phyloP scores from a whole-genome alignment of 805 yeast genomes.

The Saccharomycopsis guyanensis region DNA sequence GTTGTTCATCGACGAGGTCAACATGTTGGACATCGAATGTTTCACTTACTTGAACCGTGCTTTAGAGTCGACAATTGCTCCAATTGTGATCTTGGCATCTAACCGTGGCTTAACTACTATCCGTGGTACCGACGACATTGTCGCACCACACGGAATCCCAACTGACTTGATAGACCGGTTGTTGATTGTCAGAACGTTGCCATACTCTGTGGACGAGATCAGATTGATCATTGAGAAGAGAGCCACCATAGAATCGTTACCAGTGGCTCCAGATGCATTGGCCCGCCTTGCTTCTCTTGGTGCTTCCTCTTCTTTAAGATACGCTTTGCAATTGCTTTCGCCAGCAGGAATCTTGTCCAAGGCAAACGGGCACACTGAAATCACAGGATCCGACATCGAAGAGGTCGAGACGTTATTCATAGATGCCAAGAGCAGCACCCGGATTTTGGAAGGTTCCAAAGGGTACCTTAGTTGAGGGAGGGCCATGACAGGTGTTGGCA shows the following conservation, averaged over 20 bases:
- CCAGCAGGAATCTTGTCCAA: constrained; percentile 83
- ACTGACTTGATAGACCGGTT: constrained; percentile 89
- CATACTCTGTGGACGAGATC: constrained; percentile 81
- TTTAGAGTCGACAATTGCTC: constrained; percentile 84
- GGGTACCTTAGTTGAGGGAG: constrained; percentile 4
- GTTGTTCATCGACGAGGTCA: constrained; percentile 94
- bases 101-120: constrained; percentile 90
- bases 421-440: constrained; percentile 62
- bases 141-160: constrained; percentile 95
- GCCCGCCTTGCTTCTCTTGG: constrained; percentile 71
- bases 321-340: constrained; percentile 82
- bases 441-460: constrained; percentile 9
- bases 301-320: constrained; percentile 72
- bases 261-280: constrained; percentile 60
- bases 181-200: constrained; percentile 83
- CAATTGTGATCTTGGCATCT: constrained; percentile 91
- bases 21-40: constrained; percentile 96
- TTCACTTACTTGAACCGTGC: constrained; percentile 94
- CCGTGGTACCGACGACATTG: constrained; percentile 67
- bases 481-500: too few relatives aligned
- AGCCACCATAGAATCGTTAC: constrained; percentile 67
- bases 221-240: constrained; percentile 75
- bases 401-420: constrained; percentile 78
- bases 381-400: constrained; percentile 63
- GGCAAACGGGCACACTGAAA: constrained; percentile 63